Percentiles rank a stretch among this genome's conserved stretches.
These are phyloP conservation scores for Ascochyta viciae-villosae DNA, from an alignment of 2,329 filamentous ascomycete genomes.

Conservation along the genomic window DNA sequence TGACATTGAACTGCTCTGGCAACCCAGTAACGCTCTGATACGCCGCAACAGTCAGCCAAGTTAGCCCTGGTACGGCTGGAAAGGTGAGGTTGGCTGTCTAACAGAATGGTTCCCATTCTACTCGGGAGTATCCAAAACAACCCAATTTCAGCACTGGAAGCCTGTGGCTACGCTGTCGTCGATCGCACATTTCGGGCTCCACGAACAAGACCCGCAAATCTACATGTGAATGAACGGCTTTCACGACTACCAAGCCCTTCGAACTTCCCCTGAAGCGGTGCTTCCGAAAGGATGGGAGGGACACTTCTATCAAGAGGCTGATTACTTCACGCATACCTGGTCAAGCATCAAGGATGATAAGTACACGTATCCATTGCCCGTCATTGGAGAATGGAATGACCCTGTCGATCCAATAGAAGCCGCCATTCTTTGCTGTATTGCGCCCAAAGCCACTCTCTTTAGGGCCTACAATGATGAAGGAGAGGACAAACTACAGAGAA, in stretches of 20 bases:
- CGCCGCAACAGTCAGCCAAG: neutral
- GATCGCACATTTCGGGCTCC: neutral
- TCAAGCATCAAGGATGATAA: neutral
- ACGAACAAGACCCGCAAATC: neutral
- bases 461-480: neutral
- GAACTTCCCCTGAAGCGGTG: neutral
- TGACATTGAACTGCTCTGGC: slow-evolving; percentile 1
- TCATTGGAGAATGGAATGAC: neutral
- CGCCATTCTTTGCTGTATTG: neutral
- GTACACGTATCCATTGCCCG: neutral
- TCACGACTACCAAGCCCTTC: neutral
- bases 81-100: neutral
- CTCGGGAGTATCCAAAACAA: neutral
- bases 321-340: neutral
- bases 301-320: neutral
- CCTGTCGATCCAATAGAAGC: neutral
- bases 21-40: neutral
- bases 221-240: neutral
- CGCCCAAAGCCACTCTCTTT: neutral
- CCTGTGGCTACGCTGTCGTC: neutral
- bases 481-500: neutral
- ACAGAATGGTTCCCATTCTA: neutral
- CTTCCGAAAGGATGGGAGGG: neutral
- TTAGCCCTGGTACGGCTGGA: slow-evolving; percentile 1
- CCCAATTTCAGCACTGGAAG: neutral